Conservation (phyloP, 1,284 basidiomycete genomes). For the Testicularia cyperi region DNA sequence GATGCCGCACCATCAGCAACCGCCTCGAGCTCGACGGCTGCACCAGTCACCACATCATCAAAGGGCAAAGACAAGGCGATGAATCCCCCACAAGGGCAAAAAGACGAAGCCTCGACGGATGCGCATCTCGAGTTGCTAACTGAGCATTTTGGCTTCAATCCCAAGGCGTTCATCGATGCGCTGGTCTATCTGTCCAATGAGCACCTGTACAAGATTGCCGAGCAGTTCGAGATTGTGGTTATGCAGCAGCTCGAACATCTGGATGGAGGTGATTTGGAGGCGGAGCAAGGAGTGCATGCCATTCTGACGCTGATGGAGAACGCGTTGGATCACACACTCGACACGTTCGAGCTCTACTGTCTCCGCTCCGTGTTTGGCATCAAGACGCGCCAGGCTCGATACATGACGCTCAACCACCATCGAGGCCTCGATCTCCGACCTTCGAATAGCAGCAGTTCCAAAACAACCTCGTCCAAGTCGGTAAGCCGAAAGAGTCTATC, state of each 20-base stretch:
- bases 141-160: constrained; percentile 58
- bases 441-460: constrained; percentile 3
- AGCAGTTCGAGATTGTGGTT: constrained; percentile 45
- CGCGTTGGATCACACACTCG: constrained; percentile 55
- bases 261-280: constrained; percentile 41
- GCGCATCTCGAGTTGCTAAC: constrained; percentile 49
- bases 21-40: constrained; percentile 7
- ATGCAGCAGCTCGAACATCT: constrained; percentile 19
- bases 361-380: constrained; percentile 53
- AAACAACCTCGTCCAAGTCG: constrained; percentile 1
- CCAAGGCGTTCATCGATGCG: constrained; percentile 53
- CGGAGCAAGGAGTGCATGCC: constrained; percentile 51
- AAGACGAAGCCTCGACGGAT: constrained; percentile 39
- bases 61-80: not conserved
- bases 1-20: constrained; percentile 5
- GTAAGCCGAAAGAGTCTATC: constrained; percentile 12
- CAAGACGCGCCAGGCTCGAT: constrained; percentile 43
- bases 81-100: constrained; percentile 1
- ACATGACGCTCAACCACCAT: constrained; percentile 56
- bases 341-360: constrained; percentile 58
- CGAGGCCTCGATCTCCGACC: constrained; percentile 55
- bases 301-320: constrained; percentile 57
- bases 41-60: not conserved
- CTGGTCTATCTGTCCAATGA: constrained; percentile 56
- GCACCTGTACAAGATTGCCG: constrained; percentile 50